A percentile compares a stretch with the other conserved stretches of the same genome.
phyloP scores from a whole-genome alignment of 805 yeast species.

The Pichia exigua region DNA sequence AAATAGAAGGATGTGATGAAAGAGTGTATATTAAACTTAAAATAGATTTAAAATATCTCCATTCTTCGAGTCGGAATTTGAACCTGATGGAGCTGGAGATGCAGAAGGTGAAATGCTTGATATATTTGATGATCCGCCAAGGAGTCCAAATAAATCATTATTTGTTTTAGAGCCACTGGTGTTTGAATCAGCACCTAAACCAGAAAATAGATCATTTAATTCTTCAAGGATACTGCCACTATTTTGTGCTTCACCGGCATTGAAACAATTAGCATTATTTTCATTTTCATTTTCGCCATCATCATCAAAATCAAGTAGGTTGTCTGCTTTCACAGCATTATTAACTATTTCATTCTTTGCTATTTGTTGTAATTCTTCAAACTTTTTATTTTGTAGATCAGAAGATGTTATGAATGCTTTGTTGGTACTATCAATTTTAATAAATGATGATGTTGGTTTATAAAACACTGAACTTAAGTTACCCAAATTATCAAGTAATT shows the following conservation, averaged over 20 bases:
- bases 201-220: slow-evolving; percentile 60
- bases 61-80: slow-evolving; percentile 1
- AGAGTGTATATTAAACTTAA: not conserved
- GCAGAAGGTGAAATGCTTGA: not conserved
- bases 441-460: slow-evolving; percentile 65
- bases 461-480: slow-evolving; percentile 86
- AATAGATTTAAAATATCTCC: slow-evolving; percentile 9
- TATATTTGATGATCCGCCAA: not conserved
- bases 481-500: slow-evolving; percentile 66
- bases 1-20: not conserved
- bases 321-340: slow-evolving; percentile 60
- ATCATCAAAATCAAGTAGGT: slow-evolving; percentile 78
- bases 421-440: slow-evolving; percentile 20
- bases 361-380: slow-evolving; percentile 69
- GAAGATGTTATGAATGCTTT: slow-evolving; percentile 18
- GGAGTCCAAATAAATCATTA: slow-evolving; percentile 15
- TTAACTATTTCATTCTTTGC: slow-evolving; percentile 68
- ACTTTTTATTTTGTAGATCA: slow-evolving; percentile 39
- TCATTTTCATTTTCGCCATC: slow-evolving; percentile 31
- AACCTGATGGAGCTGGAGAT: not conserved
- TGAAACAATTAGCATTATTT: slow-evolving; percentile 12
- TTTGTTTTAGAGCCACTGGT: slow-evolving; percentile 3
- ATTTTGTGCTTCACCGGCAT: slow-evolving; percentile 17
- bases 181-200: slow-evolving; percentile 21
- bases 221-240: slow-evolving; percentile 53